Evolutionary conservation across 2,329 filamentous ascomycete species (phyloP), one percentile per base, ranked within the genome.

Genomic region (Colletotrichum sp.): DNA sequence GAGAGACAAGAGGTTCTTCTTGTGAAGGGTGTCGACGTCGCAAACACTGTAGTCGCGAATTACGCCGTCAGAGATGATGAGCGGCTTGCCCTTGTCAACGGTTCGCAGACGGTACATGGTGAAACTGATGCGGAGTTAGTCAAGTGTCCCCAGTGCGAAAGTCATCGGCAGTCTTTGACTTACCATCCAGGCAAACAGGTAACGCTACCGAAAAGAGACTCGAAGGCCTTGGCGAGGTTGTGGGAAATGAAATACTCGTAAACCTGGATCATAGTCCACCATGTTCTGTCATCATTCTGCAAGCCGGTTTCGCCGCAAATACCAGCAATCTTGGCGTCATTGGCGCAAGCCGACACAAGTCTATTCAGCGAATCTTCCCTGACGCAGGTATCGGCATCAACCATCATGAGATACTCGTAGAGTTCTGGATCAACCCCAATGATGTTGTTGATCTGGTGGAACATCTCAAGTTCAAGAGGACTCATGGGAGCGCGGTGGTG

Each of bases 251-350:
- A 99, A 89, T 99, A 99, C 85, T 99, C 97, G 87, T 99, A 99
- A 79, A 99, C 97, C 85, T 99, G 97, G 82, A 99, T 99, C 97
- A 99, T 99, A 15, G 97, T 99, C 95, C 95, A 98, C 96, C 96
- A 99, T 81, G 94, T 96, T 79, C 94, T 91, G 81, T 98, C 95
- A 84, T 98, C 96, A 82, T 99, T 99, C 84, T 98, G 95, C 81
- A 99, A 89, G 85, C 94, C 97, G 3, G 97, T 99, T 85, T 99
- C 97, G 83, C 97, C 97, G 84, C 97, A 99, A 77, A 99, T 98
- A 86, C 96, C 97, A 28, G 95, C 96, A 87, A 99, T 98, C 88
- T 98, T 98, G 36, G 95, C 94, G 84, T 99, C 95, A 82, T 98
- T 96, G 79, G 95, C 94, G 86, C 96, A 99, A 68, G 95, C 95